Evolutionary conservation across 1,284 basidiomycete genomes (phyloP), one percentile per base, ranked within the genome.

Genomic region (Ceratobasidium sp.): DNA sequence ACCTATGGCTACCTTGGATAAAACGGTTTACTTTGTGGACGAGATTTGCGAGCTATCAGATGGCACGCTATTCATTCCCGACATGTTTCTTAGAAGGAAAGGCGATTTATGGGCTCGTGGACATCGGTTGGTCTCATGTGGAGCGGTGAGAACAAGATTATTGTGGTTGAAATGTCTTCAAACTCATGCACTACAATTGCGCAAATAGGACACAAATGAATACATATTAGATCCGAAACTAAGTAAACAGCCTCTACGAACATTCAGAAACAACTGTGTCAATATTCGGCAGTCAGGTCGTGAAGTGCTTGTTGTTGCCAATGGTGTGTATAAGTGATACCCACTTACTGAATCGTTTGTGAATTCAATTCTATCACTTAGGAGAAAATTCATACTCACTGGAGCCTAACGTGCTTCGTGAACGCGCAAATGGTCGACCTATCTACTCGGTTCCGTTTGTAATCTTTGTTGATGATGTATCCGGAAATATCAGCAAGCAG

Each of bases 401-500:
- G 6, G n/a, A 6, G 1, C 3, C 27, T 22, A 35, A 69, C 22
- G 7, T 6, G 10, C 34, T 52, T 6, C 64, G 62, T 20, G 53
- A 56, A 10, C 15, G 29, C 6, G 69, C 62, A 7, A 5, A 42
- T 1, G 62, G 54, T 12, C 43, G 69, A 3, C 42, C 27, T 12
- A 32, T 70, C 3, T 50, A 68, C 20, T 70, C 64, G 8, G 38
- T 68, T 12, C 69, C 69, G 6, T 50, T 70, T 17, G 45, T 70
- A 13, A n/a, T 70, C 5, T 70, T 65, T 15, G 35, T 56, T 7
- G 64, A 70, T 20, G 69, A 70, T 22, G 64, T 70, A 3, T 70
- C 69, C 8, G 64, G 69, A 3, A 70, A 70, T 55, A 34, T 38
- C 2, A 68, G 50, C 22, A 70, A 68, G 29, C 62, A 55, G 29